Base-by-base conservation (phyloP, 2,329 filamentous ascomycete species). In the Penicillium sp. region DNA sequence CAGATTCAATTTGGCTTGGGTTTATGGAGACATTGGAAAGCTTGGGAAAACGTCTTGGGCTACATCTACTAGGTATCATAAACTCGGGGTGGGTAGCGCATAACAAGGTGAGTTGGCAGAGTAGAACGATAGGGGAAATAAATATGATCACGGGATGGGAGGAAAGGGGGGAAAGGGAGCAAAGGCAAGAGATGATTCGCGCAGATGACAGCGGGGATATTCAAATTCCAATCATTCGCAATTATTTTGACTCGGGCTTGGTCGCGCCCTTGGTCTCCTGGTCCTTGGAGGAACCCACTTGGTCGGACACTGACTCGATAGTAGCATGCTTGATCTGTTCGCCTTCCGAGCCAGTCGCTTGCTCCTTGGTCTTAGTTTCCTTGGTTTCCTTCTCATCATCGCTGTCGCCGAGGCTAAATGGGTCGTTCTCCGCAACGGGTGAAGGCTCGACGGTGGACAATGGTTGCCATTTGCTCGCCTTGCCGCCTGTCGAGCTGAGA, bases 401-500 rank as follows among this genome's bases (percentile, higher is more conserved):
- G 69, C 91, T 96, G 67, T 97, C 93, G 6, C 94, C 94, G 15
- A 99, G 83, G 69, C 92, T 97, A 78, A 99, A 99, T 0, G 94
- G 94, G 70, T 99, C 94, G 68, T 96, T 93, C 66, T 97, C 92
- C 19, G 84, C 83, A 61, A 96, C 89, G 15, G 93, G 93, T 62
- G 85, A 88, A 1, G 93, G 91, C 63, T 96, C 90, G 15, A 97
- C 86, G 0, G 88, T 83, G 13, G 93, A 91, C 66, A 99, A 79
- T 10, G 94, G 93, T 75, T 99, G 93, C 94, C 94, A 99, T 79
- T 99, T 99, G 83, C 93, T 97, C 45, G 85, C 77, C 78, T 92
- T 94, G 64, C 79, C 77, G 48, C 81, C 80, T n/a, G 68, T 66
- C 5, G 73, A 68, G 48, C 79, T 73, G 65, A 76, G 70, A 81